Base-by-base conservation (phyloP, 2,329 filamentous ascomycete genomes). In the Xylaria sp. region DNA sequence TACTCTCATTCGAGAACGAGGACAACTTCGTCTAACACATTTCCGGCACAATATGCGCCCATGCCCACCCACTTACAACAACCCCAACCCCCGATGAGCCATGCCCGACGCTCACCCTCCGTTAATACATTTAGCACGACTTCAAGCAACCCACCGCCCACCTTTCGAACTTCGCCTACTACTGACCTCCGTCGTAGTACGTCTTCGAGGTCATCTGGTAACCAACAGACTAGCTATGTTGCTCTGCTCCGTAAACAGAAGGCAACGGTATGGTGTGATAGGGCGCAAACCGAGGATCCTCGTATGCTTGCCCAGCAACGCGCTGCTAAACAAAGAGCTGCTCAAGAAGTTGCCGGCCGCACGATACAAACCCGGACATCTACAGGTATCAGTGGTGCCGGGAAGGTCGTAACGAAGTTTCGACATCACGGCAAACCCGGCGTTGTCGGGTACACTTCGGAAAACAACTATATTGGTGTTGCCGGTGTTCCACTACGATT, bases 231-330 rank as follows among this genome's bases (percentile, higher is more conserved):
- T n/a, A 89, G 92, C 67, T 99, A 99, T 77, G 95, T 99, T 53
- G 93, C 95, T 35, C 84, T 97, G n/a, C 89, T 99, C 79, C 88
- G 95, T 65, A 94, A 93, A 75, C 95, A 99, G 78, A 98, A 98
- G 76, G 95, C 93, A 31, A 99, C 95, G 0, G 95, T 99, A 4
- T 99, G 95, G 95, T 97, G 93, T 80, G 95, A 98, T 74, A 90
- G 93, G 55, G 86, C 94, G 9, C 95, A 99, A 75, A 88, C 91
- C 64, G 93, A 98, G 77, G 95, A 99, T 74, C 92, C 94, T 0
- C 86, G 92, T 52, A 80, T 95, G 59, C 80, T 90, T 3, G 93
- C 92, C 27, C 90, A 93, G 71, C 93, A 96, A 75, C 87, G 91
- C 60, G 90, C 91, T 37, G 95, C 93, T 60, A 96, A 95, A 81